These are phyloP conservation scores for Mycosphaerelloides madeirae DNA, from an alignment of 2,329 filamentous ascomycete species.

Conservation along the genomic window DNA sequence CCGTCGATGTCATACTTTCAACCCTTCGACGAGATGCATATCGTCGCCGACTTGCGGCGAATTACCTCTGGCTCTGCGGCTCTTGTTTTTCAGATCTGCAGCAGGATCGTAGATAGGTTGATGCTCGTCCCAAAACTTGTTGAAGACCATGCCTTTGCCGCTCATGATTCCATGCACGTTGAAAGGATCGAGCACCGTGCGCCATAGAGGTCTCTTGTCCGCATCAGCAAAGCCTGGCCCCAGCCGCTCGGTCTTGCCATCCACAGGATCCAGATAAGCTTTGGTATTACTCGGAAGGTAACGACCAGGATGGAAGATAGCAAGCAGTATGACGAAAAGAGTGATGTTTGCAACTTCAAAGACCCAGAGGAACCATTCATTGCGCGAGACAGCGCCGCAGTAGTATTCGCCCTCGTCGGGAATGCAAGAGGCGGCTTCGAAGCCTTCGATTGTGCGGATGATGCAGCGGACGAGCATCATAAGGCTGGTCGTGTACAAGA, in stretches of 20 bases:
- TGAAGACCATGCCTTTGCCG: slow-evolving; percentile 20
- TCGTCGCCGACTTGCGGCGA: background rate
- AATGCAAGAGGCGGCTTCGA: slow-evolving; percentile 24
- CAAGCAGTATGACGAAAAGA: slow-evolving; percentile 48
- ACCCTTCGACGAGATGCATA: background rate
- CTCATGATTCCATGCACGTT: slow-evolving; percentile 22
- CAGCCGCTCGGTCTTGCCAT: slow-evolving; percentile 47
- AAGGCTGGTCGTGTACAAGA: slow-evolving; percentile 46
- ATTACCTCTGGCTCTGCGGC: background rate
- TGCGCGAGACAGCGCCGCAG: slow-evolving; percentile 35
- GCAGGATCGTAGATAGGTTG: slow-evolving; percentile 17
- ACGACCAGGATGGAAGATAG: slow-evolving; percentile 48
- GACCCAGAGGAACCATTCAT: slow-evolving; percentile 53
- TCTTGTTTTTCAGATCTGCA: background rate
- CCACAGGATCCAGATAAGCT: slow-evolving; percentile 44
- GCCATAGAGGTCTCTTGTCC: slow-evolving; percentile 22
- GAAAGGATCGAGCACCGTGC: slow-evolving; percentile 30
- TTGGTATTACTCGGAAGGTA: slow-evolving; percentile 48
- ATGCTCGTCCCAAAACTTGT: slow-evolving; percentile 25
- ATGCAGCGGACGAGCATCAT: slow-evolving; percentile 48
- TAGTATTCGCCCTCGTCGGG: slow-evolving; percentile 18
- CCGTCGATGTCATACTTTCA: background rate
- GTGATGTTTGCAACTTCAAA: slow-evolving; percentile 53
- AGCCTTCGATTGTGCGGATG: slow-evolving; percentile 51
- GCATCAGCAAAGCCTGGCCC: slow-evolving; percentile 28